Conservation (phyloP, 192 early-diverging fungal genomes). For the Umbelopsis sp. region DNA sequence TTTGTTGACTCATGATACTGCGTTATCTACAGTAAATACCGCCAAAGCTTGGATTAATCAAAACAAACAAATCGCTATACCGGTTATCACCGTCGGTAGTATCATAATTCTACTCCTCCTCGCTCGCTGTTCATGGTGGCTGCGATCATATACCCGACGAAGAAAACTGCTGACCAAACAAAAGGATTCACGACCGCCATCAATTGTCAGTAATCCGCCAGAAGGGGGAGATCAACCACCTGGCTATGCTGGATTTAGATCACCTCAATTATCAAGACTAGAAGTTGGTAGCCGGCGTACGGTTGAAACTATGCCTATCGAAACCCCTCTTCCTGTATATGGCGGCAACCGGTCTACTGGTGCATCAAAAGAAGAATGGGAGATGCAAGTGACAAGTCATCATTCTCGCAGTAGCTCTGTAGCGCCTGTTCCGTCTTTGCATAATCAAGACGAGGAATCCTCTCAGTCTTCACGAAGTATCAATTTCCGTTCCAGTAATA, state of each 20-base stretch:
- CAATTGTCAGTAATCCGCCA: conserved; percentile 3
- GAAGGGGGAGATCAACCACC: background rate
- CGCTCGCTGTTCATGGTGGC: conserved; percentile 23
- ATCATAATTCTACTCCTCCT: conserved; percentile 32
- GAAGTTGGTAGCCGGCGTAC: background rate
- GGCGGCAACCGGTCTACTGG: background rate
- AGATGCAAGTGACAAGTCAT: background rate
- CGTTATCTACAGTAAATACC: conserved; percentile 22
- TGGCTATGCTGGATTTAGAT: conserved; percentile 1
- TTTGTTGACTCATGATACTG: background rate
- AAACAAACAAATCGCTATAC: conserved; percentile 46
- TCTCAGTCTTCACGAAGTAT: background rate
- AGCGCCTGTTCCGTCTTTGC: background rate
- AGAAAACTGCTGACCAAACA: conserved; percentile 11
- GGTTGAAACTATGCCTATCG: background rate
- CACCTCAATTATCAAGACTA: background rate
- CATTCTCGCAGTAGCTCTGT: conserved; percentile 13
- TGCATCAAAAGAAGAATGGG: background rate
- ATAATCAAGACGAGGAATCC: background rate
- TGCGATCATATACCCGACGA: background rate
- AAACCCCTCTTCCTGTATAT: background rate
- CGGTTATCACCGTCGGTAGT: conserved; percentile 36
- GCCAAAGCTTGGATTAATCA: conserved; percentile 44
- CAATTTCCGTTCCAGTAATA: background rate
- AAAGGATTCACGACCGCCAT: conserved; percentile 31